phyloP scores from a whole-genome alignment of 2,329 filamentous ascomycete genomes.

The Fusarium burgessii region DNA sequence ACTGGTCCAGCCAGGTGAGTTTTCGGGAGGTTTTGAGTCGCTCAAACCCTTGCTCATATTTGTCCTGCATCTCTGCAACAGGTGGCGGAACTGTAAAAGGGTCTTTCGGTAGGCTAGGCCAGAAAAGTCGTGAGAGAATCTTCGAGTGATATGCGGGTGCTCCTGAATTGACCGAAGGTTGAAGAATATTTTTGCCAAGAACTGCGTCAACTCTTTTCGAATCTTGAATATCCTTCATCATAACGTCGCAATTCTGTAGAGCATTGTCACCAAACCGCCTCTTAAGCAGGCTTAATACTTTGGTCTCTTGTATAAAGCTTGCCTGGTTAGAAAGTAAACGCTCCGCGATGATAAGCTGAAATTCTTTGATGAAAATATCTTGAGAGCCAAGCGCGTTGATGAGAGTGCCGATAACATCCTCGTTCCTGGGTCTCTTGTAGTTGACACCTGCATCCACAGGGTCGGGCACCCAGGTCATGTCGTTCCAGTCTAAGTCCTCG shows the following conservation, averaged over 20 bases:
- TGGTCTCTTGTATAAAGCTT: constrained; percentile 81
- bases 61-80: constrained; percentile 71
- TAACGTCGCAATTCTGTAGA: constrained; percentile 94
- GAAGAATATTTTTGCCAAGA: constrained; percentile 63
- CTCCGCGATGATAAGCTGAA: constrained; percentile 89
- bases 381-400: constrained; percentile 89
- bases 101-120: constrained; percentile 83
- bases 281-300: constrained; percentile 88
- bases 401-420: constrained; percentile 92
- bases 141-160: constrained; percentile 74
- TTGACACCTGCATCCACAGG: constrained; percentile 93
- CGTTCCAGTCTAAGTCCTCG: constrained; percentile 86
- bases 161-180: constrained; percentile 26
- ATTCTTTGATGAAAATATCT: constrained; percentile 93
- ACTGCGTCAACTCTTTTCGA: constrained; percentile 78
- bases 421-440: constrained; percentile 88
- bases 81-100: constrained; percentile 72
- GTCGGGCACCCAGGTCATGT: constrained; percentile 93
- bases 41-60: constrained; percentile 82
- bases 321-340: constrained; percentile 76
- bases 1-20: constrained; percentile 86
- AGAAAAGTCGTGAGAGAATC: constrained; percentile 92
- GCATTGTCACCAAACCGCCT: constrained; percentile 86
- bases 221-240: constrained; percentile 93
- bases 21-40: constrained; percentile 85